Base-by-base conservation (phyloP, 2,329 filamentous ascomycete genomes). In the Hymenoscyphus fraxineus region DNA sequence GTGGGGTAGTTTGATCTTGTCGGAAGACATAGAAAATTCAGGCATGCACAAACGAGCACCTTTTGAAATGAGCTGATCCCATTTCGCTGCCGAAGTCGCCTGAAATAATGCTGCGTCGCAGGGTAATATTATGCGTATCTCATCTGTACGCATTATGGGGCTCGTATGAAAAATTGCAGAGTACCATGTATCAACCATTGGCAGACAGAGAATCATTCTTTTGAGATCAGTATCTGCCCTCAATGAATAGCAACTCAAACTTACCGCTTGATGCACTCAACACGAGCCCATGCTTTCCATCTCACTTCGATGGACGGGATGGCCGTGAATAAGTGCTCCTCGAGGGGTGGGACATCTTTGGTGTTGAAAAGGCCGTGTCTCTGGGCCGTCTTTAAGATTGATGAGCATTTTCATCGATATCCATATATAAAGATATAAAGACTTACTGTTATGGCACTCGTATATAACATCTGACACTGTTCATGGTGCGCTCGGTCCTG, bases 211-310 rank as follows among this genome's bases (percentile, higher is more conserved):
- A 31, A 72, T 70, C 12, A 72, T 58, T 12, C 70, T 72, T 57
- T 22, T 19, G 56, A 35, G 62, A 61, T 19, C 38, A 22, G 15
- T 2, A 54, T 55, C 32, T 27, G n/a, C 12, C 27, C 19, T 3
- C 13, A 6, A 56, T 13, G 0, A 55, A 35, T 1, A 35, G 0
- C 16, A 32, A 27, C 12, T 22, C n/a, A 59, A 73, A 69, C 31
- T 70, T 75, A 66, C 77, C 81, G 76, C 69, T 83, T 83, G 0
- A 76, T 77, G 58, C 80, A 82, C 71, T 84, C 82, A 7, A 83
- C 77, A 59, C 80, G 79, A 66, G 79, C 78, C 82, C 82, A 84
- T 2, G 80, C 79, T 68, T 80, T 82, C 82, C 82, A 84, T 68
- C 78, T 74, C 31, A 76, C 72, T 59, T 82, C 79, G 40, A 79